Evolutionary conservation across 306 rosid species (phyloP).

Genomic region (Corylus avellana): DNA sequence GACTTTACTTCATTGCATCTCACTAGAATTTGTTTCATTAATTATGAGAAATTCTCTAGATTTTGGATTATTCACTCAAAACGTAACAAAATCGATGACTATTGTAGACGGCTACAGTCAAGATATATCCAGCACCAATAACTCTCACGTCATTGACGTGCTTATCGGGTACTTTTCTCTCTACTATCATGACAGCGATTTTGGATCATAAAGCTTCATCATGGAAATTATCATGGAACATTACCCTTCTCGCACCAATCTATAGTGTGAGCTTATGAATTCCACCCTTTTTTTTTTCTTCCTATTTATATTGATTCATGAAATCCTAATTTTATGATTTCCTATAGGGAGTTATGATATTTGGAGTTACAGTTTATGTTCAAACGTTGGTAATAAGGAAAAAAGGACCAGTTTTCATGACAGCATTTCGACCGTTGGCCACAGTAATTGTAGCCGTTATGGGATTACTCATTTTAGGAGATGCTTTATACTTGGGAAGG

Average conservation of each 20-base stretch:
- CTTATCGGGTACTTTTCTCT: slow-evolving; percentile 29
- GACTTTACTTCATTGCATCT: no score
- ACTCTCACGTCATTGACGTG: slow-evolving; percentile 19
- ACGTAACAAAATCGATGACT: no score
- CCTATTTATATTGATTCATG: no score
- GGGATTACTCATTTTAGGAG: slow-evolving; percentile 22
- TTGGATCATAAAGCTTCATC: slow-evolving; percentile 31
- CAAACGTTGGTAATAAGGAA: slow-evolving; percentile 13
- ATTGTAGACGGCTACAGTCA: slow-evolving; percentile 18
- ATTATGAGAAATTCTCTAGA: no score
- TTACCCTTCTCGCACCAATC: slow-evolving; percentile 28
- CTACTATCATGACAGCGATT: slow-evolving; percentile 23
- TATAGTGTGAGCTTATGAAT: neutral
- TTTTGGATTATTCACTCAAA: no score
- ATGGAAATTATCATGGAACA: slow-evolving; percentile 33
- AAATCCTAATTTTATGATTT: no score
- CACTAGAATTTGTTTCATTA: no score
- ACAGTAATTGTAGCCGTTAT: slow-evolving; percentile 22
- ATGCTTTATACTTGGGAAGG: slow-evolving; percentile 34
- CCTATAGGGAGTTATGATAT: slow-evolving; percentile 27
- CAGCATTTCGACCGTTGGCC: slow-evolving; percentile 26
- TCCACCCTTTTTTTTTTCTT: neutral
- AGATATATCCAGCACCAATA: slow-evolving; percentile 31
- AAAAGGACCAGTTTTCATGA: slow-evolving; percentile 36
- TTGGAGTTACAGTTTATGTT: slow-evolving; percentile 1